Evolutionary conservation across 2,329 filamentous ascomycete species (phyloP), one percentile per base, ranked within the genome.

Genomic region (Xylaria sp.): DNA sequence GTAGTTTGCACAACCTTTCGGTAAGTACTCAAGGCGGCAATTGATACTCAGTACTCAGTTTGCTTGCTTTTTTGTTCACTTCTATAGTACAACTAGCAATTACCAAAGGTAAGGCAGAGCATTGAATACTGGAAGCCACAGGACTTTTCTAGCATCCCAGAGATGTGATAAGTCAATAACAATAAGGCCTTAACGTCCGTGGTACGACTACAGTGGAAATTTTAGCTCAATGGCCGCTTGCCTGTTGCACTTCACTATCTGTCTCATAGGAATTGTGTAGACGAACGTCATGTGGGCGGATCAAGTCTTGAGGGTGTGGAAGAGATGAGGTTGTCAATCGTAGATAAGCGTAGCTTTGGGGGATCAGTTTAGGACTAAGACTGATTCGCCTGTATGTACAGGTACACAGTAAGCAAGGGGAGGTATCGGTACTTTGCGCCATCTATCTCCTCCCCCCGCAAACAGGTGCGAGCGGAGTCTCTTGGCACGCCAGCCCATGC

Each of bases 261-360:
- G 13, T 23, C 39, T 34, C n/a, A 59, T 65, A 28, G 4, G 28
- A 28, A 28, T 28, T 28, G 28, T 28, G 28, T 54, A 65, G 54
- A 54, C 59, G 63, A 52, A 34, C 55, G 4, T 52, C 34, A 59
- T 59, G 63, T 65, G 54, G 63, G 28, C 28, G 28, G 28, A 51
- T 46, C 31, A 37, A 57, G 34, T 41, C 34, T 20, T 12, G 2
- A 18, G 28, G 28, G 28, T 28, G 28, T 28, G 28, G 28, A 20
- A 65, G 34, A 65, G 23, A 44, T 44, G 44, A 59, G 34, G 44
- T 59, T 52, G 10, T 31, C 25, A 18, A 31, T 58, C 44, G 20
- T 23, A 50, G 31, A 41, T 57, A n/a, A 39, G 28, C 28, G 28
- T 28, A 28, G 28, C 28, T 28, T 6, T 28, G 28, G 44, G 28